Percentiles rank a stretch among this genome's conserved stretches.
phyloP scores from a whole-genome alignment of 371 early-diverging fungal genomes.

The Funneliformis caledonium region DNA sequence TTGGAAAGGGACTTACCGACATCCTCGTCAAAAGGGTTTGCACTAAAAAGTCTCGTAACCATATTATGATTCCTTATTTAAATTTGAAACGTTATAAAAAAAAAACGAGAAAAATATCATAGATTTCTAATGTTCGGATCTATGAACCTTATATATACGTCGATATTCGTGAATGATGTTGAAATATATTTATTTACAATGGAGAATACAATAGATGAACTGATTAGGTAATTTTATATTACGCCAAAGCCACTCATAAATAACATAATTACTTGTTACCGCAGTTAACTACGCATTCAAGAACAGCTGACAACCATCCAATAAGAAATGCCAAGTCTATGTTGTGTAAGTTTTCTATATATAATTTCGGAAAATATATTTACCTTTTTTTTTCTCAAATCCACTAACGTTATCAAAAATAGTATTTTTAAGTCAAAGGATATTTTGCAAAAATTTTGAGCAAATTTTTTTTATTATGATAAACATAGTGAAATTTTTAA shows the following conservation, averaged over 20 bases:
- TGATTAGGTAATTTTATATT: background rate
- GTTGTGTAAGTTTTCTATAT: no score
- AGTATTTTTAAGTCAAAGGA: no score
- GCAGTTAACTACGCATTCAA: no score
- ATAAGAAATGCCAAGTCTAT: no score
- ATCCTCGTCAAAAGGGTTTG: constrained; percentile 56
- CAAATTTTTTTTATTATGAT: no score
- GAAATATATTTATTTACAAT: background rate
- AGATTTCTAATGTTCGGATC: background rate
- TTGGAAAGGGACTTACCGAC: constrained; percentile 50
- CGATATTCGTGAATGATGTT: background rate
- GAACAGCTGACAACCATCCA: no score
- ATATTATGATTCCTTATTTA: constrained; percentile 20
- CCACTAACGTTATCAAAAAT: no score
- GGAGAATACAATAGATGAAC: background rate
- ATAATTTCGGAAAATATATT: no score
- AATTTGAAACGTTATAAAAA: background rate
- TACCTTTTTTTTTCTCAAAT: no score
- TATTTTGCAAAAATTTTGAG: no score
- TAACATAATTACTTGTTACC: no score
- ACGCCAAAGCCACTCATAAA: background rate
- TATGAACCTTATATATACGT: background rate
- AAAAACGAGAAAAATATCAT: background rate
- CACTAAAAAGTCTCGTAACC: constrained; percentile 43
- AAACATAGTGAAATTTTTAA: no score